Percentiles rank a stretch among this genome's conserved stretches.
These are phyloP conservation scores for Corchorus olitorius DNA, from an alignment of 345 rosid species.

Conservation along the genomic window DNA sequence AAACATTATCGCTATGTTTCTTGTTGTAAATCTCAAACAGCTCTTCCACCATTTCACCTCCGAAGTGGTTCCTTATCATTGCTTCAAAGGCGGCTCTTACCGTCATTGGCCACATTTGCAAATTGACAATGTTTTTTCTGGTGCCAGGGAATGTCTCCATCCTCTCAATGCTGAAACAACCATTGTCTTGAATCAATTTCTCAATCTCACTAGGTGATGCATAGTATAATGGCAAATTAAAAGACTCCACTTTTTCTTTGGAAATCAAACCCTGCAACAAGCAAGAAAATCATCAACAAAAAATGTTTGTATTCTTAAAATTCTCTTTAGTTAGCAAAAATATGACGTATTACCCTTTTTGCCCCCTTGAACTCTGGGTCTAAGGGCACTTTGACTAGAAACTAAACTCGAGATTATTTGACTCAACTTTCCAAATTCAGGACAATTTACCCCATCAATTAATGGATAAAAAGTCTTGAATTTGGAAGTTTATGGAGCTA, in stretches of 20 bases:
- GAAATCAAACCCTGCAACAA: slow-evolving; percentile 2
- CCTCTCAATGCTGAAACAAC: slow-evolving; percentile 5
- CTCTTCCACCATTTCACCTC: slow-evolving; percentile 2
- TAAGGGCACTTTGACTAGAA: too few species aligned
- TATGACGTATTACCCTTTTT: too few species aligned
- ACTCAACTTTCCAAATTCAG: too few species aligned
- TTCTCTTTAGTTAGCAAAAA: too few species aligned
- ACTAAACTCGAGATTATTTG: too few species aligned
- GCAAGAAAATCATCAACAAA: too few species aligned
- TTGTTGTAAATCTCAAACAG: neutral
- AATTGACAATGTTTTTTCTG: neutral
- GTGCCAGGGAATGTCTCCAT: slow-evolving; percentile 3
- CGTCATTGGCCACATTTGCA: neutral
- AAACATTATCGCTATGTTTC: neutral
- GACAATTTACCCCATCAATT: too few species aligned
- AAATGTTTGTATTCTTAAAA: neutral
- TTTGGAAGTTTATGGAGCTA: too few species aligned
- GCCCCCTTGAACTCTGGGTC: too few species aligned
- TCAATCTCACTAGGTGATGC: slow-evolving; percentile 11
- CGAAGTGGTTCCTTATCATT: slow-evolving; percentile 23
- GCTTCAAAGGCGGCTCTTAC: slow-evolving; percentile 19
- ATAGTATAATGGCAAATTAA: slow-evolving; percentile 9
- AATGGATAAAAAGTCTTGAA: too few species aligned
- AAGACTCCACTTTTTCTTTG: slow-evolving; percentile 14
- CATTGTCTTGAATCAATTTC: neutral